Evolutionary conservation across 108 stramenopile species (phyloP), one percentile per base, ranked within the genome.

Genomic region (Skeletonema grethae): DNA sequence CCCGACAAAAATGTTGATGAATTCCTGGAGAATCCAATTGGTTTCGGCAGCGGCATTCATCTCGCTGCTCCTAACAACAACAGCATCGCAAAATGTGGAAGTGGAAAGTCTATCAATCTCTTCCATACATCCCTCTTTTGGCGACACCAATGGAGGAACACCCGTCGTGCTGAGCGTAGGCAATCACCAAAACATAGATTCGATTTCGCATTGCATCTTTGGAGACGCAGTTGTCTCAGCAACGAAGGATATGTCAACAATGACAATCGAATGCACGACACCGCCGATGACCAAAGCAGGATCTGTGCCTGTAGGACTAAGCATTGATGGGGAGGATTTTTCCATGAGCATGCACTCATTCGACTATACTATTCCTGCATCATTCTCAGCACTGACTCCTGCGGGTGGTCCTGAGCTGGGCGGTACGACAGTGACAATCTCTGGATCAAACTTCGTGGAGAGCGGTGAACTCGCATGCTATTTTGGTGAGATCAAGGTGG

Each of bases 361-460:
- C 55, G 56, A 57, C 9, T 66, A 18, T 28, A 20, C 4, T 25
- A 0, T 22, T 9, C 55, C 65, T 11, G 22, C 48, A 0, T 9
- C 10, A 12, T 57, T 66, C 5, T 22, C 3, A 13, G 28, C 58
- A 25, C 20, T 76, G 31, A 9, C 62, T 5, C 75, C 75, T 29
- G 9, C 10, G 48, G 30, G 41, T 35, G 68, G 67, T 31, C 25
- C 68, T 35, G 24, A 31, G 32, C 50, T n/a, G 32, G 75, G 75
- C 2, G 68, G 68, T 9, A 63, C 68, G 13, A 28, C 1, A 7
- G 68, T 76, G 15, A 75, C 41, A 20, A 46, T 84, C 5, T 22
- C 38, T 24, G 83, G 84, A 3, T 65, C 57, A 5, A 80, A 76
- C 0, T 87, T 87, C 67, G 61, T 46, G 16, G 61, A 86, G 24